These are phyloP conservation scores for Fusarium sp. DNA, from an alignment of 2,329 filamentous ascomycete species.

Conservation along the genomic window DNA sequence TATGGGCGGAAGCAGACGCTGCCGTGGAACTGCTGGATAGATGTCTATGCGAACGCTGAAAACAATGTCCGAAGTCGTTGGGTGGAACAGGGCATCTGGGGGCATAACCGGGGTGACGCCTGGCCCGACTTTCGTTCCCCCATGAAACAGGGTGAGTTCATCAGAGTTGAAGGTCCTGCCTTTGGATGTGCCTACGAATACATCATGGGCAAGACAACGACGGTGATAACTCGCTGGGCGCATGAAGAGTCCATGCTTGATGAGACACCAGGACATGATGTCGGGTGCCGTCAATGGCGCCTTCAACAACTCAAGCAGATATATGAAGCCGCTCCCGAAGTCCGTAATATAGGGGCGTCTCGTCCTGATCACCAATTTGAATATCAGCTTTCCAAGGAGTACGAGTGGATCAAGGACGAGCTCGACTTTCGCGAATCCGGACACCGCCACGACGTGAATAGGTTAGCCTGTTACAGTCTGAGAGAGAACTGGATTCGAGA, in stretches of 20 bases:
- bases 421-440: background rate
- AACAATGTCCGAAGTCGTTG: slow-evolving; percentile 27
- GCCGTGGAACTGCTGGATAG: background rate
- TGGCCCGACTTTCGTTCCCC: slow-evolving; percentile 5
- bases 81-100: slow-evolving; percentile 24
- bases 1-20: background rate
- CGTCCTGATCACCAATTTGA: background rate
- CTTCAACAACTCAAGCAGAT: background rate
- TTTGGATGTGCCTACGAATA: background rate
- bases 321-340: background rate
- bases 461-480: background rate
- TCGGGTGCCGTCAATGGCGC: background rate
- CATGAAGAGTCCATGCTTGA: background rate
- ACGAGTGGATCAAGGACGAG: background rate
- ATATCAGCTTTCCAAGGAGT: background rate
- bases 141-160: background rate
- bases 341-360: background rate
- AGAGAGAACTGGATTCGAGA: background rate
- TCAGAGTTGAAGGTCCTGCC: background rate
- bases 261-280: background rate
- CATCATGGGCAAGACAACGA: too few species aligned
- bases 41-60: slow-evolving; percentile 11
- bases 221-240: background rate
- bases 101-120: slow-evolving; percentile 14
- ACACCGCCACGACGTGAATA: background rate